phyloP scores from a whole-genome alignment of 305 asterid species.

The Solanum chacoense region DNA sequence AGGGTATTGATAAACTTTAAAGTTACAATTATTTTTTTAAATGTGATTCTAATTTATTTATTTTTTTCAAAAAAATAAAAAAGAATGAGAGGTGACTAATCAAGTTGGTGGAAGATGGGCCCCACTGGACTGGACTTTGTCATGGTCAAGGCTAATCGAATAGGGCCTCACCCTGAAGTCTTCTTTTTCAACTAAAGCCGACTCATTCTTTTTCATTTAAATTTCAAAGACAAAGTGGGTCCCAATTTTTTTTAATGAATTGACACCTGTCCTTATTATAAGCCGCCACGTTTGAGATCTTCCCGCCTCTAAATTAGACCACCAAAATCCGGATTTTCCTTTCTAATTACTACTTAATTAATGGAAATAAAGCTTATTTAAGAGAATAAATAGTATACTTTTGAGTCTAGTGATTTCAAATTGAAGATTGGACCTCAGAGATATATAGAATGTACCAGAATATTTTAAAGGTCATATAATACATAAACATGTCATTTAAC shows the following conservation, averaged over 20 bases:
- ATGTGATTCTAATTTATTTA: background rate
- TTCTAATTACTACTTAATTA: background rate
- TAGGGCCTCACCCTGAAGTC: background rate
- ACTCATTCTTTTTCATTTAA: background rate
- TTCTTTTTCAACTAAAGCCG: background rate
- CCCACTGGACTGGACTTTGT: background rate
- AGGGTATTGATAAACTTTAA: background rate
- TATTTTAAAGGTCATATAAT: background rate
- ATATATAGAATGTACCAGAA: background rate
- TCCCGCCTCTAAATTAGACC: background rate
- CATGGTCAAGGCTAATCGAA: background rate
- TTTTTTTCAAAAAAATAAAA: background rate
- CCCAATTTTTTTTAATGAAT: background rate
- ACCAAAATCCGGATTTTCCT: background rate
- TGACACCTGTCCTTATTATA: background rate
- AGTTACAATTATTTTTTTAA: background rate
- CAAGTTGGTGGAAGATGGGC: background rate
- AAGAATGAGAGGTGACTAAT: background rate
- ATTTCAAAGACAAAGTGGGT: background rate
- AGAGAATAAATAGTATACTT: background rate
- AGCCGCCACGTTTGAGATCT: background rate
- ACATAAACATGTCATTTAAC: too few relatives aligned
- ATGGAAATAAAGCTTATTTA: background rate
- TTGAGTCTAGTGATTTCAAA: background rate
- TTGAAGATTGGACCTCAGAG: background rate